A percentile compares a stretch with the other conserved stretches of the same genome.
Conservation (phyloP, 257 asterid species). For the Scutellaria barbata region DNA sequence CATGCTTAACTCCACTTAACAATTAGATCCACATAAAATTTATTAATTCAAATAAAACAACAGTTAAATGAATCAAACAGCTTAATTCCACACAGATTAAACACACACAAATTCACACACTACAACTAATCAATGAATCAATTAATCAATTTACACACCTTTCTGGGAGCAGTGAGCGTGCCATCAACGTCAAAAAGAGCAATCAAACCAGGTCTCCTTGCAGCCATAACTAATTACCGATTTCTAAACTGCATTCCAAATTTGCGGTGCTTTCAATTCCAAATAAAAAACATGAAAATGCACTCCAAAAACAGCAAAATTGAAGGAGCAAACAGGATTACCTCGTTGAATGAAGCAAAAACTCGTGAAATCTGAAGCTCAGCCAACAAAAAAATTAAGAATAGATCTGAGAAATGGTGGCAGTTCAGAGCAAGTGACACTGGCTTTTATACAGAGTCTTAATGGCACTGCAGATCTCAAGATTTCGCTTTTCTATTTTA, state of each 20-base stretch:
- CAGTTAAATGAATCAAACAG: not conserved
- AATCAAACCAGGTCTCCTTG: constrained; percentile 67
- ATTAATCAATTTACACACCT: constrained; percentile 46
- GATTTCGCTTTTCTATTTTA: not conserved
- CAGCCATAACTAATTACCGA: constrained; percentile 52
- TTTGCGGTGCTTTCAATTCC: constrained; percentile 4
- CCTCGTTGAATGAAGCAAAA: constrained; percentile 27
- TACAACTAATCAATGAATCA: not conserved
- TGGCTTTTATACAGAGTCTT: constrained; percentile 6
- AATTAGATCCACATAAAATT: constrained; percentile 21
- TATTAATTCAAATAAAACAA: not conserved
- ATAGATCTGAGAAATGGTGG: constrained; percentile 37
- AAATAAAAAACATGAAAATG: constrained; percentile 5
- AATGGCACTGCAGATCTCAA: constrained; percentile 14
- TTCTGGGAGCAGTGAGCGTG: constrained; percentile 93
- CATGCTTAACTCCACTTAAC: constrained; percentile 14
- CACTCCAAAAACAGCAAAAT: constrained; percentile 8
- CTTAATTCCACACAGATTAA: not conserved
- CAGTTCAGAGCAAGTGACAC: constrained; percentile 27
- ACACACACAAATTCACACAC: not conserved
- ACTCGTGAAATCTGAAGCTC: constrained; percentile 25
- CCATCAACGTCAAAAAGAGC: constrained; percentile 98
- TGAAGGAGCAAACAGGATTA: constrained; percentile 12
- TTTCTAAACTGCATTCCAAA: constrained; percentile 36
- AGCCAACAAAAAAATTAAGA: not conserved